Base-by-base conservation (phyloP, 2,329 filamentous ascomycete genomes). In the Passalora sequoiae region DNA sequence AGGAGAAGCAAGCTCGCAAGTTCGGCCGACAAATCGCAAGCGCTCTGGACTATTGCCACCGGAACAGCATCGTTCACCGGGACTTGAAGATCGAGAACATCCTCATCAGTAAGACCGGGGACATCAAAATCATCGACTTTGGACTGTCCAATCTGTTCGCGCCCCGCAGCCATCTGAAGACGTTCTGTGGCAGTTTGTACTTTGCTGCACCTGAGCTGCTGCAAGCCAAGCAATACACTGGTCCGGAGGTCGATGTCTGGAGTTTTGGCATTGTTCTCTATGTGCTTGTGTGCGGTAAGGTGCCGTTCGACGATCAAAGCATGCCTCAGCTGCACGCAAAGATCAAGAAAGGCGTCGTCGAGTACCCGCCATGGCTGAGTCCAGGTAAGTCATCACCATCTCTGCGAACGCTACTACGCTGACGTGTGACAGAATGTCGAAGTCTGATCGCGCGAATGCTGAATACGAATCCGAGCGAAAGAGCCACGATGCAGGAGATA, bases 81-180 rank as follows among this genome's bases (percentile, higher is more conserved):
- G 92, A 98, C 63, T 70, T 98, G 54, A 98, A 98, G 74, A 98
- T 98, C 56, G 92, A 97, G 67, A 98, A 98, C 63, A 98, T 98
- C 42, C 78, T 98, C 49, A 98, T 98, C 69, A 96, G 89, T 74
- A 97, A 97, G 73, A 96, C 86, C 2, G 92, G 92, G 29, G 92
- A 98, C 63, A 98, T 98, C 68, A 97, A 97, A 65, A 97, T 98
- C 59, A 98, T 98, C 56, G 92, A 98, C 64, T 98, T 98, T 65
- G 92, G 91, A 21, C 74, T 98, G 42, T 97, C 91, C 71, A 98
- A 98, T 60, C 78, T 97, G 4, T 98, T 96, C 66, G 83, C 88
- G 5, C 92, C 92, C 0, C 76, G 83, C 32, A 79, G 78, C 49
- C 83, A 94, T 51, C 76, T 97, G 45, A 96, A 95, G 69, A 98